Percentiles rank a stretch among this genome's conserved stretches.
Conservation (phyloP, 305 asterid genomes). For the Andrographis paniculata region DNA sequence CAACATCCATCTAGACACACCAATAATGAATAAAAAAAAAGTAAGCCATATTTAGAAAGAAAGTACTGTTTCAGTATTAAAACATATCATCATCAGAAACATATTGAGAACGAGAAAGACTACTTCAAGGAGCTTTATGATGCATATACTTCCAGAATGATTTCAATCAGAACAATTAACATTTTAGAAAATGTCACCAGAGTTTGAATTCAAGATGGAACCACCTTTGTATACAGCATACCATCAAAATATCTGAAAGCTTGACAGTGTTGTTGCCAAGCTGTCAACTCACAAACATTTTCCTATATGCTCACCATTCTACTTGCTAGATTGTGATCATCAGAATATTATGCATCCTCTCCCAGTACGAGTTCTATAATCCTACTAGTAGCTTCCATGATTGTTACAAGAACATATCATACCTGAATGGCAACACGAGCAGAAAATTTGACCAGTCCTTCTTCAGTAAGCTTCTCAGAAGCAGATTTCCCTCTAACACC, state of each 20-base stretch:
- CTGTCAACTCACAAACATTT: too few species aligned
- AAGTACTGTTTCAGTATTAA: constrained; percentile 1
- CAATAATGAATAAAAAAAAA: constrained; percentile 16
- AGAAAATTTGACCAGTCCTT: constrained; percentile 87
- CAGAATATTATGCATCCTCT: too few species aligned
- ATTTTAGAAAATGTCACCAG: constrained; percentile 3
- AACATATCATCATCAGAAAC: too few species aligned
- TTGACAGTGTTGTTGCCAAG: too few species aligned
- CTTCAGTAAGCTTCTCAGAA: constrained; percentile 88
- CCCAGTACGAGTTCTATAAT: too few species aligned
- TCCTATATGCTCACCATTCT: too few species aligned
- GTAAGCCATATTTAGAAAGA: neutral
- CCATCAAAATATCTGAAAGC: too few species aligned
- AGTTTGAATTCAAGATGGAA: too few species aligned
- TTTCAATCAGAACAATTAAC: constrained; percentile 1
- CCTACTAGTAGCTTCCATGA: constrained; percentile 13
- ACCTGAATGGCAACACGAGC: constrained; percentile 93
- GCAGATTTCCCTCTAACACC: constrained; percentile 80
- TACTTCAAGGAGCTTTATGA: constrained; percentile 7
- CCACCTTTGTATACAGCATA: too few species aligned
- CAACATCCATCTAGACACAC: constrained; percentile 62
- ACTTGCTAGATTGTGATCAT: too few species aligned
- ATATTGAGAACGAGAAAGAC: too few species aligned
- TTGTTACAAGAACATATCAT: constrained; percentile 16
- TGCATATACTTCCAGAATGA: constrained; percentile 8